Base-by-base conservation (phyloP, 495 filamentous ascomycete species). In the Margaritispora aquatica region DNA sequence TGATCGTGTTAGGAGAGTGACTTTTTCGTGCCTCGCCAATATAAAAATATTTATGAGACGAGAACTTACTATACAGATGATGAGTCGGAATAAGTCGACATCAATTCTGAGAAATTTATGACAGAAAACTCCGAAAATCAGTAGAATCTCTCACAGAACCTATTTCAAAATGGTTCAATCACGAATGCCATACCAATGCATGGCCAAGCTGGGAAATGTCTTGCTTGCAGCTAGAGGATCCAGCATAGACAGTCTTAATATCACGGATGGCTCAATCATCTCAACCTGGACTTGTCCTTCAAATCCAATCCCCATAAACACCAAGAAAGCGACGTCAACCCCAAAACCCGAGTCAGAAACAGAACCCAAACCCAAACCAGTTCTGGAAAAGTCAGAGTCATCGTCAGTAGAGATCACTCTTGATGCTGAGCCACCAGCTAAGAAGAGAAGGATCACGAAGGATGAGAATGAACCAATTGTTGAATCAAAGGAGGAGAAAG, bases 221-320 rank as follows among this genome's bases (percentile, higher is more conserved):
- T 51, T 79, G 8, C 68, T 78, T 51, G 77, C 77, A 27, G 75
- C 75, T 1, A 70, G 68, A 34, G 74, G 69, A 15, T 68, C 70
- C 31, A 61, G 64, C 55, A 75, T 79, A 2, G 67, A 77, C 63
- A 69, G 69, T 1, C 74, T 76, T 64, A 71, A 60, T 60, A 57
- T 69, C 46, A 48, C 55, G 10, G 55, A 67, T 36, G 64, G 75
- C 7, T 59, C 68, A 34, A 66, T 64, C 13, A 48, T 75, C 23
- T 75, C 75, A 21, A 70, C 71, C 27, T 78, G 75, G 75, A 73
- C 34, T 26, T 63, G 41, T 41, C 46, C 61, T n/a, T 2, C 31
- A 36, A 54, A 20, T 19, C 38, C 31, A 10, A 10, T 34, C 1
- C 9, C 19, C 13, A 20, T 23, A 31, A 54, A 27, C 10, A 17